A percentile compares a stretch with the other conserved stretches of the same genome.
Evolutionary conservation across 495 filamentous ascomycete species (phyloP).

Genomic region (Penicillium robsamsonii): DNA sequence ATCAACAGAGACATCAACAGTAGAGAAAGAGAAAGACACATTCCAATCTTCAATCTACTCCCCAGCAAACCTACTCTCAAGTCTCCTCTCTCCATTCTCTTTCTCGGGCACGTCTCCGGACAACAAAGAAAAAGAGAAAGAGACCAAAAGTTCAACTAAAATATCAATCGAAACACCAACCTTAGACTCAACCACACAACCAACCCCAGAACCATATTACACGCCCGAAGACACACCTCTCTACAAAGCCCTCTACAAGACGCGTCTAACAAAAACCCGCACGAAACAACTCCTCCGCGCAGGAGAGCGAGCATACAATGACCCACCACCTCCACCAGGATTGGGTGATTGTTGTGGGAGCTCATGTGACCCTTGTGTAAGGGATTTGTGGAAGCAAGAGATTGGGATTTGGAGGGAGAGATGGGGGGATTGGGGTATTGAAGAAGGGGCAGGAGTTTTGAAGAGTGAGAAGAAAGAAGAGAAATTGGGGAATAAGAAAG

Average conservation of each 20-base stretch:
- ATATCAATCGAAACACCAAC: constrained; percentile 4
- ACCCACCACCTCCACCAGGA: constrained; percentile 39
- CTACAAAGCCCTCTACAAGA: constrained; percentile 33
- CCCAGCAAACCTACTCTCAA: constrained; percentile 8
- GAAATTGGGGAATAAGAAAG: not conserved
- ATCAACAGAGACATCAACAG: not conserved
- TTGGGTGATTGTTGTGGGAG: constrained; percentile 43
- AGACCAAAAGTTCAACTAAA: not conserved
- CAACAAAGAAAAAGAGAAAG: not conserved
- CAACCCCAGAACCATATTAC: constrained; percentile 27
- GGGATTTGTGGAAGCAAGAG: constrained; percentile 42
- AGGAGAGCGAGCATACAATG: constrained; percentile 31
- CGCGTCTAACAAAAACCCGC: constrained; percentile 33
- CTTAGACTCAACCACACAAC: not conserved
- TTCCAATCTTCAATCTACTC: not conserved
- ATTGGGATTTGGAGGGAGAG: constrained; percentile 39
- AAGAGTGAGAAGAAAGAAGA: constrained; percentile 1
- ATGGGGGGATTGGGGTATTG: constrained; percentile 34
- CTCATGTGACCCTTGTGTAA: constrained; percentile 45
- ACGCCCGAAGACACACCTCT: constrained; percentile 25
- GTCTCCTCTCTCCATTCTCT: constrained; percentile 8
- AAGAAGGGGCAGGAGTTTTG: constrained; percentile 5
- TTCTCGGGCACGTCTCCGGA: not conserved
- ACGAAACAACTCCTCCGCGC: constrained; percentile 42
- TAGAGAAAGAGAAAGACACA: not conserved